Conservation (phyloP, 441 rosid genomes). For the Eutrema salsugineum region DNA sequence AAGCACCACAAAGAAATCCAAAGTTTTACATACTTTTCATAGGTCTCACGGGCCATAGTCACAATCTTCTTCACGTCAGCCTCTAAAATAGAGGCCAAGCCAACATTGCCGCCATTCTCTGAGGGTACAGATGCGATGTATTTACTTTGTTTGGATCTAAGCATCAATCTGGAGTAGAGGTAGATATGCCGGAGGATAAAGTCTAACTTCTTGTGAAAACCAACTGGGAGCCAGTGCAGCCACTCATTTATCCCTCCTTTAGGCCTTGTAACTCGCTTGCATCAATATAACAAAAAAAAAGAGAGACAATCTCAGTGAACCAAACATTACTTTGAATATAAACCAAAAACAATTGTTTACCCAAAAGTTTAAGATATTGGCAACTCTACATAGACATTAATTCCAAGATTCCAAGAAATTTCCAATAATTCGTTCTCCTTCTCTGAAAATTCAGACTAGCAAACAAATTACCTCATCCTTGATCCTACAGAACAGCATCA, state of each 20-base stretch:
- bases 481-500: background rate
- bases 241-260: constrained; percentile 90
- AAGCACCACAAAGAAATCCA: background rate
- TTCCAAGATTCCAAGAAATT: background rate
- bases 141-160: constrained; percentile 38
- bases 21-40: constrained; percentile 56
- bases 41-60: constrained; percentile 65
- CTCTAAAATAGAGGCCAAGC: constrained; percentile 68
- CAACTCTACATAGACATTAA: background rate
- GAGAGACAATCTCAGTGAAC: constrained; percentile 13
- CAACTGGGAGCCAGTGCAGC: constrained; percentile 90
- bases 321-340: background rate
- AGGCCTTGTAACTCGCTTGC: constrained; percentile 85
- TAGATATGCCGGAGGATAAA: constrained; percentile 48
- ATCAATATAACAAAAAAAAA: background rate
- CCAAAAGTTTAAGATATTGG: background rate
- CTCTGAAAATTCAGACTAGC: background rate
- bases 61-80: constrained; percentile 81
- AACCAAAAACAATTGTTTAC: background rate
- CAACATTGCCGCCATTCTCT: constrained; percentile 56
- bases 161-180: constrained; percentile 45
- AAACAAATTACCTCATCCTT: background rate
- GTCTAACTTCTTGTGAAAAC: constrained; percentile 66
- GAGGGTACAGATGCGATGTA: constrained; percentile 25
- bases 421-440: background rate